phyloP scores from a whole-genome alignment of 768 basidiomycete genomes.

The Podaxis sp. region DNA sequence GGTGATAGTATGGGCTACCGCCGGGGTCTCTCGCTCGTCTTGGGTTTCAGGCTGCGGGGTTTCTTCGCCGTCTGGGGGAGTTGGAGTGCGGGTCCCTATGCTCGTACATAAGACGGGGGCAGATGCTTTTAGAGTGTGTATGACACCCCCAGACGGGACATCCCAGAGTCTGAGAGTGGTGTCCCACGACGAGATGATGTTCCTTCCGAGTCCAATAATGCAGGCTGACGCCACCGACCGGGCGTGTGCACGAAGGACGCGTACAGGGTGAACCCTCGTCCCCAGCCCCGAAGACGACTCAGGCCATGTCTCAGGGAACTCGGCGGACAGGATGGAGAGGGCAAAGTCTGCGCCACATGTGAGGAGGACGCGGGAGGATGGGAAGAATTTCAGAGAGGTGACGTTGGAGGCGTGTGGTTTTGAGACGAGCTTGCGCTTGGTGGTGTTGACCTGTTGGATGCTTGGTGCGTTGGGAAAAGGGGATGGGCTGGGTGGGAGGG shows the following conservation, averaged over 20 bases:
- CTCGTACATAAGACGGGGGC: constrained; percentile 46
- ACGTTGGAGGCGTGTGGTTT: constrained; percentile 46
- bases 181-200: constrained; percentile 66
- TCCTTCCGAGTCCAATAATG: constrained; percentile 66
- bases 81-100: constrained; percentile 37
- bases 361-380: constrained; percentile 70
- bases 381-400: constrained; percentile 56
- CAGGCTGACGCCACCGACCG: constrained; percentile 61
- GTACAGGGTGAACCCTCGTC: constrained; percentile 47
- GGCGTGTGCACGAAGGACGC: constrained; percentile 64
- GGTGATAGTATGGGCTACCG: constrained; percentile 45
- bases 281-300: constrained; percentile 19
- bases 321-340: constrained; percentile 64
- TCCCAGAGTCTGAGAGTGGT: constrained; percentile 55
- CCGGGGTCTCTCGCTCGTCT: constrained; percentile 43
- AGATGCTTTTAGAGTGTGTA: constrained; percentile 42
- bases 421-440: constrained; percentile 31
- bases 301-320: constrained; percentile 28
- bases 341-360: constrained; percentile 69
- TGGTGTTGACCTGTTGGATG: constrained; percentile 25
- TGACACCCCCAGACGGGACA: constrained; percentile 13
- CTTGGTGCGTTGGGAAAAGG: constrained; percentile 3
- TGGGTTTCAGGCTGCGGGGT: constrained; percentile 10
- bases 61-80: constrained; percentile 28
- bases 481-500: constrained; percentile 20